Base-by-base conservation (phyloP, 345 rosid genomes). In the Microcos paniculata region DNA sequence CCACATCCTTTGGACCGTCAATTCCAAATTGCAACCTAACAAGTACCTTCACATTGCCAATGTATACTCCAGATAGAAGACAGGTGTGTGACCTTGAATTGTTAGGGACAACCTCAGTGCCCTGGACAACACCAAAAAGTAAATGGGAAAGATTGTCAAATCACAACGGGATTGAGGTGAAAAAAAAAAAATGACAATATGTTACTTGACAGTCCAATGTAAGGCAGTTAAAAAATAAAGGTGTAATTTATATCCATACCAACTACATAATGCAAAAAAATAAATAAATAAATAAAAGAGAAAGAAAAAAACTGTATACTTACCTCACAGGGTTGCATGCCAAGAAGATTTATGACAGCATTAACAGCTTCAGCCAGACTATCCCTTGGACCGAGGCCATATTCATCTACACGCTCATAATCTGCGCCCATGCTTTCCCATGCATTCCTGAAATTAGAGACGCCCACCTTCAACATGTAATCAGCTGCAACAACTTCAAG, bases 301-400 rank as follows among this genome's bases (percentile, higher is more conserved):
- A 18, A 18, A 53, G 7, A 45, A 61, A 59, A 26, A 31, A 11
- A 43, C 2, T 4, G n/a, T n/a, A 53, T 48, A 82, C 87, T 81
- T 58, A 91, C 99, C 96, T 96, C 99, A 67, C 98, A 96, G 24
- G 98, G 91, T 86, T 96, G 99, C 99, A 96, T 87, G 85, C 99
- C 99, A 35, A 96, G 98, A 88, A 96, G 99, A 82, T 80, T 83
- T 65, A 90, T 87, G 85, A 93, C 99, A 72, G 97, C 92, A 75
- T 73, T 88, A 43, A 96, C 88, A 75, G 99, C 94, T 80, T 93
- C 99, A 15, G 85, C 82, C 83, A 96, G 82, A 77, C 90, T 92
- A 56, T 93, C 99, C 87, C 97, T 92, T 48, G 88, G 92, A 70
- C 99, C 99, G 73, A 93, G 98, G 28, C 96, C 99, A 78, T 96